Percentiles rank a stretch among this genome's conserved stretches.
These are phyloP conservation scores for Vitis labrusca DNA, from an alignment of 164 flowering plant species.

Conservation along the genomic window DNA sequence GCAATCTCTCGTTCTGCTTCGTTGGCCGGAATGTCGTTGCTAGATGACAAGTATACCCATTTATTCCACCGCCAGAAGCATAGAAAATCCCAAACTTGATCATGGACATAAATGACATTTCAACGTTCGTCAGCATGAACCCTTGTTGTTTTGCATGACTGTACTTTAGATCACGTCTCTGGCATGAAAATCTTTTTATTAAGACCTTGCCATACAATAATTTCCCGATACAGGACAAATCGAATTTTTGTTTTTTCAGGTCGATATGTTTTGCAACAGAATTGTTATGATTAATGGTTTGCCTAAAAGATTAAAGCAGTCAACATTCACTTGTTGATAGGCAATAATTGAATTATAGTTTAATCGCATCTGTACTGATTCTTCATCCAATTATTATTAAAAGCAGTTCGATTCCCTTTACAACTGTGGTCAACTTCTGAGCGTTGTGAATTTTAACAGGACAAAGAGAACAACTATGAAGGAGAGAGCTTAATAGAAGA, in stretches of 20 bases:
- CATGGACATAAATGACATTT: conserved; percentile 7
- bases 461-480: conserved; percentile 17
- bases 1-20: conserved; percentile 13
- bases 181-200: conserved; percentile 31
- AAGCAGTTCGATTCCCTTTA: no score
- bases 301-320: no score
- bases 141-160: neutral
- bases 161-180: conserved; percentile 29
- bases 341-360: no score
- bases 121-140: neutral
- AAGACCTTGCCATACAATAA: conserved; percentile 7
- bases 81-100: neutral
- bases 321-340: no score
- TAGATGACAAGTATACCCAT: conserved; percentile 23
- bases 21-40: conserved; percentile 21
- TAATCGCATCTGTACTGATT: no score
- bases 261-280: no score
- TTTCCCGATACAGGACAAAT: conserved; percentile 26
- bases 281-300: no score
- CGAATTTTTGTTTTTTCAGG: conserved; percentile 11
- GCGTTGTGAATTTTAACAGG: conserved; percentile 13
- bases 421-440: no score
- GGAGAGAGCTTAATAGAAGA: conserved; percentile 23
- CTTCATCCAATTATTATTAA: no score
- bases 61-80: neutral